Percentiles rank a stretch among this genome's conserved stretches.
Evolutionary conservation across 345 rosid genomes (phyloP).

Genomic region (Erysimum cheiranthoides): DNA sequence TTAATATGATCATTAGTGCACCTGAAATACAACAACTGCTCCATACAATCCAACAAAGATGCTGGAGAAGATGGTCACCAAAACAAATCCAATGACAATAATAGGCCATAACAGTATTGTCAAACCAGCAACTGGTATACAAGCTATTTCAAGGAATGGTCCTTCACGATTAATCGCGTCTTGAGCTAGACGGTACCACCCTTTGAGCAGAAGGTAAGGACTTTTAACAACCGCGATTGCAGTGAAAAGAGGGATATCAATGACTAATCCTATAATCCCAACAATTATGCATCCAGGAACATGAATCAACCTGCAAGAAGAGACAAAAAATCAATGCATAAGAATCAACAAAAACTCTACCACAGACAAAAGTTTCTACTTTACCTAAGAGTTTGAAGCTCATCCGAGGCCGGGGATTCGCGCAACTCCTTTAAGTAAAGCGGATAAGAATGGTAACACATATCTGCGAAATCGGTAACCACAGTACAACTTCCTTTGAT

Average conservation of each 20-base stretch:
- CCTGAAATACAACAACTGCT: constrained; percentile 78
- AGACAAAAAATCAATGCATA: constrained; percentile 10
- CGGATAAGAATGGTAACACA: constrained; percentile 75
- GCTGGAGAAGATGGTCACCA: constrained; percentile 62
- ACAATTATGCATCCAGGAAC: constrained; percentile 75
- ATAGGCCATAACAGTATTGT: constrained; percentile 86
- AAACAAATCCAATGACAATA: constrained; percentile 68
- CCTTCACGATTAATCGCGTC: constrained; percentile 79
- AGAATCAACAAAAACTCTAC: neutral
- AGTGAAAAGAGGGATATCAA: constrained; percentile 75
- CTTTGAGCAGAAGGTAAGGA: constrained; percentile 75
- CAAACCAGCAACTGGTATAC: constrained; percentile 80
- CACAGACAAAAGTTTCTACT: neutral
- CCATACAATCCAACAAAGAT: constrained; percentile 78
- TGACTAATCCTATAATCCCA: constrained; percentile 66
- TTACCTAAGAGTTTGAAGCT: constrained; percentile 73
- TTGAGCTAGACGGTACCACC: constrained; percentile 73
- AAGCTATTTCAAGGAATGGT: constrained; percentile 82
- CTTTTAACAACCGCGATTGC: constrained; percentile 71
- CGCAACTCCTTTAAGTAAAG: constrained; percentile 68
- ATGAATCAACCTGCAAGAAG: constrained; percentile 63
- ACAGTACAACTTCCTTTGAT: constrained; percentile 73
- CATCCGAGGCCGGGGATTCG: constrained; percentile 57
- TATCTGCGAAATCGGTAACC: constrained; percentile 75
- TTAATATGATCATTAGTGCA: constrained; percentile 13